Conservation (phyloP, 345 rosid species). For the Hypericum perforatum region DNA sequence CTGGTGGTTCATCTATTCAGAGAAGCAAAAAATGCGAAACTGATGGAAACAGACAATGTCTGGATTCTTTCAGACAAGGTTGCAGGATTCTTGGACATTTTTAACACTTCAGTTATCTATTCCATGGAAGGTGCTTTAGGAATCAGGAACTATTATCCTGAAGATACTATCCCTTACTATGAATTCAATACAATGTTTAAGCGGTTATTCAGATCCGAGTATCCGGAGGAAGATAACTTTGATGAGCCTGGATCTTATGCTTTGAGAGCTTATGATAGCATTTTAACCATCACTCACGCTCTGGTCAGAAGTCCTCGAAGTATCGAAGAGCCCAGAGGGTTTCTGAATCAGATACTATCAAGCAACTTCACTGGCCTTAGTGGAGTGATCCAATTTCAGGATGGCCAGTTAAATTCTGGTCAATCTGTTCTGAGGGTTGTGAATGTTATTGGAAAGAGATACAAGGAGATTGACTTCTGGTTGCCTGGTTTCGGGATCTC, state of each 20-base stretch:
- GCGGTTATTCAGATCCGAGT: conserved; percentile 1
- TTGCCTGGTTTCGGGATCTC: conserved; percentile 16
- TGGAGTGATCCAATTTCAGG: conserved; percentile 11
- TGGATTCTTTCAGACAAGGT: conserved; percentile 27
- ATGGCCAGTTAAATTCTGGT: conserved; percentile 4
- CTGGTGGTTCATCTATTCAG: conserved; percentile 12
- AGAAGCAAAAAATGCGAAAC: conserved; percentile 15
- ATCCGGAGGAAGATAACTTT: conserved; percentile 12
- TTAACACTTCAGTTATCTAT: conserved; percentile 9
- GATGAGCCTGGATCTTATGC: conserved; percentile 18
- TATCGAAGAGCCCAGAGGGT: neutral
- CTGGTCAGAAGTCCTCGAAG: conserved; percentile 2
- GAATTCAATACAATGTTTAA: conserved; percentile 13
- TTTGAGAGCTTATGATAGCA: conserved; percentile 19
- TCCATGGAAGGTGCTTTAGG: conserved; percentile 25
- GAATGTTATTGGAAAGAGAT: conserved; percentile 17
- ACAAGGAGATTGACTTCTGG: conserved; percentile 24
- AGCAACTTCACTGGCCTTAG: conserved; percentile 14
- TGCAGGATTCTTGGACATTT: conserved; percentile 14
- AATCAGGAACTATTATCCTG: conserved; percentile 11
- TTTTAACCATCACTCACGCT: conserved; percentile 9
- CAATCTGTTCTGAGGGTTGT: conserved; percentile 7
- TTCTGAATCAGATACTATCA: conserved; percentile 1
- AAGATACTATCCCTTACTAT: neutral
- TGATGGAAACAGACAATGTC: conserved; percentile 25